Percentiles rank a stretch among this genome's conserved stretches.
Conservation (phyloP, 2,329 filamentous ascomycete species). For the Macrophomina tecta region DNA sequence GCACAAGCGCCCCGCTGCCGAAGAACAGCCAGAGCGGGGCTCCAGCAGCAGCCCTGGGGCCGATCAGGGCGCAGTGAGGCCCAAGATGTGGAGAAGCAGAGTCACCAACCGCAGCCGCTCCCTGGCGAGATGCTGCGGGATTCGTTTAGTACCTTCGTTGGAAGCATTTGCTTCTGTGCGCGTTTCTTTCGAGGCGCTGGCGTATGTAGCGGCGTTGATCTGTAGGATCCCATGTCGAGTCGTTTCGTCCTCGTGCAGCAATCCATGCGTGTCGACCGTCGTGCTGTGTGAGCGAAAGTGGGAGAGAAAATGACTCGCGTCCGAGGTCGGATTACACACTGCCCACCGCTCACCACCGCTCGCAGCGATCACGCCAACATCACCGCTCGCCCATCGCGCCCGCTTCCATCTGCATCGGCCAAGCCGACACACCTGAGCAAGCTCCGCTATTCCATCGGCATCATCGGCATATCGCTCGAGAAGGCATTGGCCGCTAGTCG, state of each 20-base stretch:
- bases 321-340: background rate
- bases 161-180: no score
- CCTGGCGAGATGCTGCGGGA: constrained; percentile 25
- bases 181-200: no score
- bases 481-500: background rate
- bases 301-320: background rate
- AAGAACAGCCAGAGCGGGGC: constrained; percentile 14
- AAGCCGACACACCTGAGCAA: background rate
- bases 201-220: no score
- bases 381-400: background rate
- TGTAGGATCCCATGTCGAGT: no score
- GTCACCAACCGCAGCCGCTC: background rate
- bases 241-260: no score
- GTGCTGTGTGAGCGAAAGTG: background rate
- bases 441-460: background rate
- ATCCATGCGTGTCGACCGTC: background rate
- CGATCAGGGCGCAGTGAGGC: constrained; percentile 14
- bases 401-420: constrained; percentile 7
- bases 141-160: no score
- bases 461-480: background rate
- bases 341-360: background rate
- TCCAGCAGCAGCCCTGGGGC: background rate
- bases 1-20: constrained; percentile 19
- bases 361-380: constrained; percentile 16
- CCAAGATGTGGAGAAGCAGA: constrained; percentile 6